Percentiles rank a stretch among this genome's conserved stretches.
phyloP scores from a whole-genome alignment of 2,329 filamentous ascomycete genomes.

The Grosmannia huntii region DNA sequence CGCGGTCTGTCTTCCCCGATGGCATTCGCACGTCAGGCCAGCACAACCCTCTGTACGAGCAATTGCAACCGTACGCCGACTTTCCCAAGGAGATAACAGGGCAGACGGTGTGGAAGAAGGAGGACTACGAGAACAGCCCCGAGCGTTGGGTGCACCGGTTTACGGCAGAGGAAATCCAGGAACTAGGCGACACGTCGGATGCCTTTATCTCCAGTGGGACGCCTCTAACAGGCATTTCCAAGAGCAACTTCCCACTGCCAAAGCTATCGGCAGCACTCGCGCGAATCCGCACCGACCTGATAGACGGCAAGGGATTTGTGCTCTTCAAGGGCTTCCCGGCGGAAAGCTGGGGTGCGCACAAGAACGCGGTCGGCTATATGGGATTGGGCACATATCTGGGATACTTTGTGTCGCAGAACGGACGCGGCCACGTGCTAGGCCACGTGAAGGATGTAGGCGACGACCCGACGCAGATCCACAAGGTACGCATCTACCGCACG shows the following conservation, averaged over 20 bases:
- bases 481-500: conserved; percentile 81
- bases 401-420: conserved; percentile 81
- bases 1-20: conserved; percentile 29
- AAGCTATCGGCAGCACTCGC: conserved; percentile 23
- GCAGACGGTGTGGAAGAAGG: conserved; percentile 58
- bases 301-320: conserved; percentile 81
- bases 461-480: conserved; percentile 68
- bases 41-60: conserved; percentile 53
- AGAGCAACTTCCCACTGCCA: conserved; percentile 31
- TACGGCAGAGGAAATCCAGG: conserved; percentile 50
- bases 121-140: conserved; percentile 48
- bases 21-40: conserved; percentile 51
- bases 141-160: conserved; percentile 65
- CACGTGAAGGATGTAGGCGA: conserved; percentile 85
- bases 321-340: conserved; percentile 81
- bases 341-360: conserved; percentile 59
- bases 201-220: conserved; percentile 51
- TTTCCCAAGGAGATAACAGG: conserved; percentile 63
- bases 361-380: conserved; percentile 83
- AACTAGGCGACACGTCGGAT: conserved; percentile 55
- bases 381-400: conserved; percentile 75
- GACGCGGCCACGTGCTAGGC: conserved; percentile 70
- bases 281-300: conserved; percentile 27
- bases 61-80: conserved; percentile 51
- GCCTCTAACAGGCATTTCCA: conserved; percentile 55